Conservation (phyloP, 495 filamentous ascomycete genomes). For the Thozetella sp. region DNA sequence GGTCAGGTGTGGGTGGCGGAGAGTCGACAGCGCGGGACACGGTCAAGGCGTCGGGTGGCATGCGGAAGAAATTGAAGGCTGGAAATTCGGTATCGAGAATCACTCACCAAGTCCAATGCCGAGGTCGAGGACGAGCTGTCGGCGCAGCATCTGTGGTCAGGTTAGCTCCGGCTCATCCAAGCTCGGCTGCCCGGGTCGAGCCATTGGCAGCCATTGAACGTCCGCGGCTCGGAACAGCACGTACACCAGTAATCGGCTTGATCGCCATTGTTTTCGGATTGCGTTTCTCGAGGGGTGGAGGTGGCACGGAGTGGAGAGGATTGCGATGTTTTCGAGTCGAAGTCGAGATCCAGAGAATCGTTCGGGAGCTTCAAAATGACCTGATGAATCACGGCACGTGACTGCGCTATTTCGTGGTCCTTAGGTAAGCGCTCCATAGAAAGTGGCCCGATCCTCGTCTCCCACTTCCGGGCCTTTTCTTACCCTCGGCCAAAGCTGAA, state of each 20-base stretch:
- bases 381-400: slow-evolving; percentile 1
- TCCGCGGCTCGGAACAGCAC: slow-evolving; percentile 9
- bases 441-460: too few species aligned
- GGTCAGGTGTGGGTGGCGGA: not conserved
- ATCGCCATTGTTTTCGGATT: slow-evolving; percentile 15
- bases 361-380: slow-evolving; percentile 3
- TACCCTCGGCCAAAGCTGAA: not conserved
- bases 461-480: too few species aligned
- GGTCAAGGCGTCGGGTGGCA: not conserved
- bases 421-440: not conserved
- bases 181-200: slow-evolving; percentile 1
- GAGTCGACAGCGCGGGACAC: slow-evolving; percentile 4
- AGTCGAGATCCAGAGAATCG: not conserved
- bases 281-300: not conserved
- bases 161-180: slow-evolving; percentile 14
- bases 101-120: slow-evolving; percentile 42
- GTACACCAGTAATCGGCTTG: slow-evolving; percentile 40
- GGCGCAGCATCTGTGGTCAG: slow-evolving; percentile 47
- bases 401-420: not conserved
- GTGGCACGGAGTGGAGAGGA: not conserved
- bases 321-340: not conserved
- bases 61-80: not conserved
- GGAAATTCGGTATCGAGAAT: not conserved
- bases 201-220: slow-evolving; percentile 15
- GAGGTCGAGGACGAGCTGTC: slow-evolving; percentile 47